These are phyloP conservation scores for Hyaloscypha finlandica DNA, from an alignment of 495 filamentous ascomycete species.

Conservation along the genomic window DNA sequence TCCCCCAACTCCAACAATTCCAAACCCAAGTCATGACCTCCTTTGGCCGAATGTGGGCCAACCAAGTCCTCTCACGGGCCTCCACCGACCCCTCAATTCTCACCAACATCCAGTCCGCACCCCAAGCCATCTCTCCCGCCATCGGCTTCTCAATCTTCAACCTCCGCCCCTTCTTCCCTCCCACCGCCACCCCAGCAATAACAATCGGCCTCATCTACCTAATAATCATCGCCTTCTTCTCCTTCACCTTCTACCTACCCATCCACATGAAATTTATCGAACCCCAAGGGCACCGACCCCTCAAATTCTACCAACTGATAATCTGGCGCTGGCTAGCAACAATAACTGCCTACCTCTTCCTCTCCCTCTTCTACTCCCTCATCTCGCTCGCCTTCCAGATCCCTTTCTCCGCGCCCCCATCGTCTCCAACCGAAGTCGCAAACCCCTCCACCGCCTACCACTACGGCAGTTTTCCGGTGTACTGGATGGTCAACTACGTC, in stretches of 20 bases:
- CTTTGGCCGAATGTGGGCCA: constrained; percentile 58
- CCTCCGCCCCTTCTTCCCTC: constrained; percentile 62
- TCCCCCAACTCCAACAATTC: constrained; percentile 49
- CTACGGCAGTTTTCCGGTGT: constrained; percentile 63
- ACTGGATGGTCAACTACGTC: constrained; percentile 75
- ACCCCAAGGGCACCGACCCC: constrained; percentile 51
- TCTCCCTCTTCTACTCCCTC: constrained; percentile 67
- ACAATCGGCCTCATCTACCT: constrained; percentile 71
- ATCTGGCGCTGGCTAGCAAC: constrained; percentile 63
- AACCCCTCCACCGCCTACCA: constrained; percentile 59
- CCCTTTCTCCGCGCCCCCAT: constrained; percentile 53
- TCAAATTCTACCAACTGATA: constrained; percentile 62
- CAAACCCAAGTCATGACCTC: constrained; percentile 43
- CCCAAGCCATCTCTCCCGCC: constrained; percentile 64
- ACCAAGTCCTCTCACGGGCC: constrained; percentile 41
- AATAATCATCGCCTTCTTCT: constrained; percentile 75
- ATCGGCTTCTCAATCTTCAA: constrained; percentile 63
- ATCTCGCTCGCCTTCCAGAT: constrained; percentile 67
- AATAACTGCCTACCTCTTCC: constrained; percentile 62
- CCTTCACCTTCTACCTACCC: constrained; percentile 68
- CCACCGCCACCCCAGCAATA: constrained; percentile 58
- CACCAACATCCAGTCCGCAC: constrained; percentile 46
- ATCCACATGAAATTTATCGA: constrained; percentile 61
- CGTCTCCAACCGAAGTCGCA: constrained; percentile 45
- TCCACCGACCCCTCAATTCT: constrained; percentile 38